phyloP scores from a whole-genome alignment of 23 red algal species.

The Chondrus crispus region DNA sequence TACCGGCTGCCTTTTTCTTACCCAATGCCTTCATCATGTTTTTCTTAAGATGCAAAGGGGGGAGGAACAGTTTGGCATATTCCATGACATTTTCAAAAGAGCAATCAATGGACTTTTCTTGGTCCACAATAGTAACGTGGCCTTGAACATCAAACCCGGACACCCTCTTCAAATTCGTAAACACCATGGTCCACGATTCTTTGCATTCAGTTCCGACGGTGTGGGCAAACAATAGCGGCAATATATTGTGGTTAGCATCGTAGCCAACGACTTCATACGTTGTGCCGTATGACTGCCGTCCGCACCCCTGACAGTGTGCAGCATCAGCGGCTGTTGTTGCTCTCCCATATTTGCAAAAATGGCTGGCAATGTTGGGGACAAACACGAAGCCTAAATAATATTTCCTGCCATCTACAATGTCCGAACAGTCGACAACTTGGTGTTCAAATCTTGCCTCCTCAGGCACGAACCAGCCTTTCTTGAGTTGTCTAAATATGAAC shows the following conservation, averaged over 20 bases:
- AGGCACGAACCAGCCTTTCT: background rate
- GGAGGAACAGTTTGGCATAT: background rate
- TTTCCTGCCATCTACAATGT: background rate
- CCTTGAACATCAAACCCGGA: background rate
- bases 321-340: background rate
- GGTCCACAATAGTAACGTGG: background rate
- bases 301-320: background rate
- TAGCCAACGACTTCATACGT: background rate
- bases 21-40: background rate
- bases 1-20: background rate
- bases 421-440: background rate
- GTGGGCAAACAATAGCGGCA: background rate
- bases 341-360: background rate
- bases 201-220: conserved; percentile 3
- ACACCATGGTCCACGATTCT: background rate
- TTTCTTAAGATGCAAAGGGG: background rate
- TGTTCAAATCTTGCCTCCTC: background rate
- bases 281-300: background rate
- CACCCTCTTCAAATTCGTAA: background rate
- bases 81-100: background rate
- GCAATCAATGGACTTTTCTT: background rate
- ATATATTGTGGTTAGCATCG: background rate
- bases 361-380: background rate
- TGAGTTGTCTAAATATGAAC: background rate
- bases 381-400: background rate